Percentiles rank a stretch among this genome's conserved stretches.
phyloP scores from a whole-genome alignment of 2,329 filamentous ascomycete species.

The Colletotrichum liaoningense region DNA sequence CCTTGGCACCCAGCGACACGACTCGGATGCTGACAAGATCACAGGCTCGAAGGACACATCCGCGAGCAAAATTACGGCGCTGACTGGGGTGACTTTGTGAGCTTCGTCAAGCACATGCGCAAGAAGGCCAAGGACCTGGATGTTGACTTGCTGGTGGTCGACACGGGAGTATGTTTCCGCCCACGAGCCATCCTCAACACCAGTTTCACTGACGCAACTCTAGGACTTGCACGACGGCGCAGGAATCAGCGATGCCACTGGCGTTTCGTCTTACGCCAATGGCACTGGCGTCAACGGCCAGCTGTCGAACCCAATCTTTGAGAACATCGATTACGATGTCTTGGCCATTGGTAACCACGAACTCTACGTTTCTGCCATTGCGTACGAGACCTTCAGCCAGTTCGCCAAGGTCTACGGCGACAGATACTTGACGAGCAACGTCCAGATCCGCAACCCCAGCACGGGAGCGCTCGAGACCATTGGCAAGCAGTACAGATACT shows the following conservation, averaged over 20 bases:
- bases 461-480: slow-evolving; percentile 54
- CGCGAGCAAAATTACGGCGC: slow-evolving; percentile 73
- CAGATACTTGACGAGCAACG: slow-evolving; percentile 58
- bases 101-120: slow-evolving; percentile 70
- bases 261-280: slow-evolving; percentile 31
- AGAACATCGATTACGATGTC: slow-evolving; percentile 55
- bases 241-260: slow-evolving; percentile 70
- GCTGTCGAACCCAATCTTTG: slow-evolving; percentile 60
- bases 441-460: slow-evolving; percentile 53
- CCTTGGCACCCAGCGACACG: not conserved
- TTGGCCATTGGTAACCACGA: slow-evolving; percentile 69
- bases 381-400: slow-evolving; percentile 70
- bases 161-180: slow-evolving; percentile 59
- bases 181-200: not conserved
- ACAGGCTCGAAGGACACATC: slow-evolving; percentile 68
- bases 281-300: slow-evolving; percentile 59
- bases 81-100: slow-evolving; percentile 75
- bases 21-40: not conserved
- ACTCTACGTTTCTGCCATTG: slow-evolving; percentile 70
- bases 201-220: slow-evolving; percentile 38
- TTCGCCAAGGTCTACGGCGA: slow-evolving; percentile 67
- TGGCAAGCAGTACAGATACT: slow-evolving; percentile 56
- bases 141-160: slow-evolving; percentile 70
- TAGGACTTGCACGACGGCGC: slow-evolving; percentile 74
- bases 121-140: slow-evolving; percentile 65